A percentile compares a stretch with the other conserved stretches of the same genome.
These are phyloP conservation scores for Gossypium thurberi DNA, from an alignment of 345 rosid species.

Conservation along the genomic window DNA sequence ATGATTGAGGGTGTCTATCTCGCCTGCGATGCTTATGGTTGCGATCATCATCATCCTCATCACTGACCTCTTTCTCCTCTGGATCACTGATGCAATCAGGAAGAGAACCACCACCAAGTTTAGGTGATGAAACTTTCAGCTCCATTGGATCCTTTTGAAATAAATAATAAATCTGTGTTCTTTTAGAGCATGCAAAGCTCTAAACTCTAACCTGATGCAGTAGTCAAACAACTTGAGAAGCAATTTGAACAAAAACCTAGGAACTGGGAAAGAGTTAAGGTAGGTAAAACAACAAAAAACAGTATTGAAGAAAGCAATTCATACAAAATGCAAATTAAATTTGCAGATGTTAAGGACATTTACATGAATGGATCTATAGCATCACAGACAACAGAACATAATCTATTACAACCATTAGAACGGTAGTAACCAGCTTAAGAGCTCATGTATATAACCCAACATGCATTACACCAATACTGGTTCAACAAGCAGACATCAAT, in stretches of 20 bases:
- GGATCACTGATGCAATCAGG: constrained; percentile 68
- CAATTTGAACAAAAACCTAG: constrained; percentile 14
- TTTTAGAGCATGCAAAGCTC: constrained; percentile 15
- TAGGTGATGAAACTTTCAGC: constrained; percentile 62
- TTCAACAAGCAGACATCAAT: background rate
- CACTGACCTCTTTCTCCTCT: constrained; percentile 89
- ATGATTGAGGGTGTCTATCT: constrained; percentile 57
- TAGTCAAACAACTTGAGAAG: constrained; percentile 5
- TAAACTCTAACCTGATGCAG: constrained; percentile 15
- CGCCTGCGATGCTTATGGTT: constrained; percentile 91
- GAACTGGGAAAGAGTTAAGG: constrained; percentile 9
- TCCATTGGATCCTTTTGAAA: constrained; percentile 43
- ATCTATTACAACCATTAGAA: background rate
- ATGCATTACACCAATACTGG: background rate
- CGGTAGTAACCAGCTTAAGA: background rate
- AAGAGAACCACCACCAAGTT: constrained; percentile 54
- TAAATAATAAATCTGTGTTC: background rate
- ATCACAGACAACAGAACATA: background rate
- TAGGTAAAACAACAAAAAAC: background rate
- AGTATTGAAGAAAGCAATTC: background rate
- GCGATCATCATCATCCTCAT: constrained; percentile 95
- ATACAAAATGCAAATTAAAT: background rate
- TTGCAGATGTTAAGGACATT: background rate
- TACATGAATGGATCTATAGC: background rate
- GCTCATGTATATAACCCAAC: background rate